These are phyloP conservation scores for Cryptococcus floricola DNA, from an alignment of 1,284 basidiomycete genomes.

Conservation along the genomic window DNA sequence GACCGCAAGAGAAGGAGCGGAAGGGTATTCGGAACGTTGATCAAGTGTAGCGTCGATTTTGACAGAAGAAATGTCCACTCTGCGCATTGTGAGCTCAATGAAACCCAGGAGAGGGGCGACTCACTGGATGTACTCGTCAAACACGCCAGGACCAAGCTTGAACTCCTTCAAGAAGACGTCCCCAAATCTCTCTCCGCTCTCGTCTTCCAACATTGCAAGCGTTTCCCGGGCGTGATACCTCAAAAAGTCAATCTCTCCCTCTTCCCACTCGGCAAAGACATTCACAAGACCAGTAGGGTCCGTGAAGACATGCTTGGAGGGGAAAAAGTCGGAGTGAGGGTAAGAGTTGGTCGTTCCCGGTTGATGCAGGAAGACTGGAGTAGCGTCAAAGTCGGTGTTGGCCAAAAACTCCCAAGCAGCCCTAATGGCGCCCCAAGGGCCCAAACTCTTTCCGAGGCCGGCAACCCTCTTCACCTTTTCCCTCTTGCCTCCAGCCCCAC, in stretches of 20 bases:
- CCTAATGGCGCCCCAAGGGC: constrained; percentile 47
- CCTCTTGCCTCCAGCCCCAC: constrained; percentile 28
- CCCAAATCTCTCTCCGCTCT: constrained; percentile 49
- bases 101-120: constrained; percentile 54
- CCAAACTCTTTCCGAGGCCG: constrained; percentile 53
- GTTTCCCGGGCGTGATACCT: constrained; percentile 69
- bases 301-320: constrained; percentile 59
- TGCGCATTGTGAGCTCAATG: constrained; percentile 34
- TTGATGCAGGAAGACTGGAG: constrained; percentile 61
- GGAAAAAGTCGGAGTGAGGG: constrained; percentile 35
- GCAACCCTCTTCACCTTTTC: constrained; percentile 37
- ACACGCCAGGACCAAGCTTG: constrained; percentile 59
- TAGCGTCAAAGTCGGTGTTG: constrained; percentile 64
- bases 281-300: constrained; percentile 79
- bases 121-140: constrained; percentile 68
- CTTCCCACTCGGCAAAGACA: constrained; percentile 69
- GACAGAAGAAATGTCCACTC: constrained; percentile 61
- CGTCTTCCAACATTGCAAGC: constrained; percentile 54
- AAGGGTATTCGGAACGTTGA: constrained; percentile 56
- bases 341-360: constrained; percentile 31
- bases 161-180: constrained; percentile 45
- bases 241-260: constrained; percentile 51
- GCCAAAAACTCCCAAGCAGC: constrained; percentile 55
- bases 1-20: constrained; percentile 58
- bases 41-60: constrained; percentile 2